These are phyloP conservation scores for Persicaria maculosa DNA, from an alignment of 148 eudicot genomes.

Conservation along the genomic window DNA sequence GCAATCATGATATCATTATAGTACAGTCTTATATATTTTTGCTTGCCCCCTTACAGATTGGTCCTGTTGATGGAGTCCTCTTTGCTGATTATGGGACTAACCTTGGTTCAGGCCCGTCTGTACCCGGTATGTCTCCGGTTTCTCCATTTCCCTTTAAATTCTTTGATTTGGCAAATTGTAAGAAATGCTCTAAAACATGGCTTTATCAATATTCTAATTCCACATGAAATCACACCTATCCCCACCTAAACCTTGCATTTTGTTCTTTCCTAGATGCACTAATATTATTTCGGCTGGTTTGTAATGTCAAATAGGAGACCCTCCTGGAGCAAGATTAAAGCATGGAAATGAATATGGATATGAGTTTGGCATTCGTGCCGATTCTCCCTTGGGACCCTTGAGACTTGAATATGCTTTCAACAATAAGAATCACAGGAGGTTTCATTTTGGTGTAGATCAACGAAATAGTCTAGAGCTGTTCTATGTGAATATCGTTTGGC, in stretches of 20 bases:
- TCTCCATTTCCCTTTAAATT: background rate
- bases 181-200: background rate
- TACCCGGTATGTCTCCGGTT: conserved; percentile 53
- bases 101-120: conserved; percentile 81
- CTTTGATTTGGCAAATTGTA: background rate
- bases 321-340: conserved; percentile 88
- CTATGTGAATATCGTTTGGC: no score
- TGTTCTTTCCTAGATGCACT: background rate
- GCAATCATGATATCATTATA: no score
- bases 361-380: conserved; percentile 81
- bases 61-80: conserved; percentile 84
- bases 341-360: conserved; percentile 96
- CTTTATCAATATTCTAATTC: background rate
- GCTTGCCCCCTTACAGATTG: conserved; percentile 45
- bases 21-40: background rate
- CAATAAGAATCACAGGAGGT: conserved; percentile 61
- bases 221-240: no score
- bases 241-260: background rate
- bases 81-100: conserved; percentile 97
- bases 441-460: conserved; percentile 92
- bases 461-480: conserved; percentile 24
- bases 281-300: background rate
- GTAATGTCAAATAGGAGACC: conserved; percentile 52
- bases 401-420: conserved; percentile 92
- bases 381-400: conserved; percentile 90